These are phyloP conservation scores for Meyerozyma athensensis DNA, from an alignment of 1,139 yeast genomes.

Conservation along the genomic window DNA sequence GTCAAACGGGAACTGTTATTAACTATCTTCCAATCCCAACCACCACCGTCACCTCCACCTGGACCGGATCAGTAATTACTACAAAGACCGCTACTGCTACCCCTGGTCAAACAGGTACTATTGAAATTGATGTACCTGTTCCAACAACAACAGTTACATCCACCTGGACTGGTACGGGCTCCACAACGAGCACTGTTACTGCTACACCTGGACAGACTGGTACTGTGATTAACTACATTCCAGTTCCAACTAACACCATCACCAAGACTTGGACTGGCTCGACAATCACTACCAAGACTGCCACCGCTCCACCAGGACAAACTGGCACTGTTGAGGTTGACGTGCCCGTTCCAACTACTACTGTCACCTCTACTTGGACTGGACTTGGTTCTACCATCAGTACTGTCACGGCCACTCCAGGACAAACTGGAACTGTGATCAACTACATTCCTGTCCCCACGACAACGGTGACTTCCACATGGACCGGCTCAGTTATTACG, in stretches of 20 bases:
- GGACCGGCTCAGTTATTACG: constrained; percentile 10
- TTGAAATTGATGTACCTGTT: constrained; percentile 1
- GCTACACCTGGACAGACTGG: not conserved
- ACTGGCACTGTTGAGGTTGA: constrained; percentile 11
- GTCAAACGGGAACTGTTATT: constrained; percentile 6
- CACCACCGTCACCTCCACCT: constrained; percentile 2
- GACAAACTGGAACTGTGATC: constrained; percentile 9
- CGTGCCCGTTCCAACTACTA: constrained; percentile 7
- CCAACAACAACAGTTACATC: not conserved
- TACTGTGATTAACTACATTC: constrained; percentile 3
- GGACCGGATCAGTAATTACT: constrained; percentile 5
- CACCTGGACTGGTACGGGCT: constrained; percentile 1
- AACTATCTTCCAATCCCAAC: constrained; percentile 4
- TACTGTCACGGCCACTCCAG: constrained; percentile 12
- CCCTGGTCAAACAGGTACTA: constrained; percentile 2
- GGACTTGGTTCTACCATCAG: constrained; percentile 11
- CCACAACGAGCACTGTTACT: not conserved
- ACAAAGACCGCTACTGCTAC: constrained; percentile 5
- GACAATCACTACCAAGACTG: constrained; percentile 1
- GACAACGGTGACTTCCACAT: constrained; percentile 12
- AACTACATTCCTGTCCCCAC: constrained; percentile 9
- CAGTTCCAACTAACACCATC: constrained; percentile 7
- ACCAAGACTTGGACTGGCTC: constrained; percentile 5
- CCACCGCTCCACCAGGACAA: constrained; percentile 11
- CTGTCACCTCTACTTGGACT: constrained; percentile 8